Evolutionary conservation across 257 asterid genomes (phyloP).

Genomic region (Forsythia suspensa): DNA sequence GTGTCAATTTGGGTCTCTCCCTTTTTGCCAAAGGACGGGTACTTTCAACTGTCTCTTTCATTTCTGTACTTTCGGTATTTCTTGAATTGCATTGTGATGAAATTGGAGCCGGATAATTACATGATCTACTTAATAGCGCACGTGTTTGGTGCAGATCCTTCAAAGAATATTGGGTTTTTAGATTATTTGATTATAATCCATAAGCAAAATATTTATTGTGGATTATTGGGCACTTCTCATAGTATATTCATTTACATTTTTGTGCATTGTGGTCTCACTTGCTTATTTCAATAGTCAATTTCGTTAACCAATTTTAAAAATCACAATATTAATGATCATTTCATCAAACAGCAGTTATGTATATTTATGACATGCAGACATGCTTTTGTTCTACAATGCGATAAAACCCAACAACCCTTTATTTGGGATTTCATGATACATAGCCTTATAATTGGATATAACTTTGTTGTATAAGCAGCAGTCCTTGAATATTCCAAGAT

Average conservation of each 20-base stretch:
- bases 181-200: neutral
- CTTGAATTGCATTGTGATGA: neutral
- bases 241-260: neutral
- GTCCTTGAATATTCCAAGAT: neutral
- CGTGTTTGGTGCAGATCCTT: neutral
- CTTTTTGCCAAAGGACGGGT: conserved; percentile 96
- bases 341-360: neutral
- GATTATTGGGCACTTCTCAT: neutral
- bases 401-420: neutral
- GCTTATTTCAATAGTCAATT: neutral
- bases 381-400: neutral
- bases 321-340: neutral
- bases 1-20: conserved; percentile 79
- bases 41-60: conserved; percentile 7
- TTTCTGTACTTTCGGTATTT: neutral
- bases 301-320: neutral
- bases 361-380: neutral
- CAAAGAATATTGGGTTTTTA: neutral
- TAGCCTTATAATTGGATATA: too few relatives aligned
- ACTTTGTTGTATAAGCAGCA: neutral
- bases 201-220: neutral
- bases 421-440: neutral
- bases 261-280: neutral
- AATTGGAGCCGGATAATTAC: neutral
- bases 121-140: neutral